Percentiles rank a stretch among this genome's conserved stretches.
phyloP scores from a whole-genome alignment of 495 filamentous ascomycete species.

The Aspergillus baeticus region DNA sequence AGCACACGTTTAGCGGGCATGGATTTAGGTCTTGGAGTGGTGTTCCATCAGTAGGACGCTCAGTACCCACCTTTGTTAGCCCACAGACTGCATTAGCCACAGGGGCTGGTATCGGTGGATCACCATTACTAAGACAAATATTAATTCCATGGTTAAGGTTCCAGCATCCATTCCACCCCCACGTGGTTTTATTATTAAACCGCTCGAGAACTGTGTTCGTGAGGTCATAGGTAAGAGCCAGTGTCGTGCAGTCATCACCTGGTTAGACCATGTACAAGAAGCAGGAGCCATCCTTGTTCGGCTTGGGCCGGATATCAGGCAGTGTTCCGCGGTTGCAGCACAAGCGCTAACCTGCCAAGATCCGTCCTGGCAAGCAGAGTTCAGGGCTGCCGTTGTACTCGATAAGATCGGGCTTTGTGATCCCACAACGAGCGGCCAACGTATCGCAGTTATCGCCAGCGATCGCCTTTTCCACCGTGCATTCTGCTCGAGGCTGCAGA shows the following conservation, averaged over 20 bases:
- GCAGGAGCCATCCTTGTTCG: conserved; percentile 43
- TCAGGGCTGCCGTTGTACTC: neutral
- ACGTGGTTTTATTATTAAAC: conserved; percentile 45
- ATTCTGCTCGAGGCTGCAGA: neutral
- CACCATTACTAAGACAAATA: conserved; percentile 51
- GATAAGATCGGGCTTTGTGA: neutral
- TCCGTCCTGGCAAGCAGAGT: neutral
- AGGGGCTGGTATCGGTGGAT: conserved; percentile 41
- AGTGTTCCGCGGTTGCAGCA: neutral
- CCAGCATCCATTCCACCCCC: conserved; percentile 17
- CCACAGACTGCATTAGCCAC: conserved; percentile 43
- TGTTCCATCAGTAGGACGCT: conserved; percentile 16
- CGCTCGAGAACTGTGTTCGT: conserved; percentile 25
- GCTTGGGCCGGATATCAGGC: conserved; percentile 10
- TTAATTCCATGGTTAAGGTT: conserved; percentile 11
- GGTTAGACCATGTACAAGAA: conserved; percentile 27
- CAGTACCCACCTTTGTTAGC: conserved; percentile 38
- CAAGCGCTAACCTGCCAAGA: neutral
- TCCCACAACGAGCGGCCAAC: conserved; percentile 8
- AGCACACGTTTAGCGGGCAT: conserved; percentile 33
- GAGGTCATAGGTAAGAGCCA: neutral
- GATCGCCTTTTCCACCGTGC: neutral
- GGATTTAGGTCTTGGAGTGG: conserved; percentile 25
- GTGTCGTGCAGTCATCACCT: conserved; percentile 28
- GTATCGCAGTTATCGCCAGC: conserved; percentile 1